A percentile compares a stretch with the other conserved stretches of the same genome.
Conservation (phyloP, 768 basidiomycete genomes). For the Tulasnella sp. region DNA sequence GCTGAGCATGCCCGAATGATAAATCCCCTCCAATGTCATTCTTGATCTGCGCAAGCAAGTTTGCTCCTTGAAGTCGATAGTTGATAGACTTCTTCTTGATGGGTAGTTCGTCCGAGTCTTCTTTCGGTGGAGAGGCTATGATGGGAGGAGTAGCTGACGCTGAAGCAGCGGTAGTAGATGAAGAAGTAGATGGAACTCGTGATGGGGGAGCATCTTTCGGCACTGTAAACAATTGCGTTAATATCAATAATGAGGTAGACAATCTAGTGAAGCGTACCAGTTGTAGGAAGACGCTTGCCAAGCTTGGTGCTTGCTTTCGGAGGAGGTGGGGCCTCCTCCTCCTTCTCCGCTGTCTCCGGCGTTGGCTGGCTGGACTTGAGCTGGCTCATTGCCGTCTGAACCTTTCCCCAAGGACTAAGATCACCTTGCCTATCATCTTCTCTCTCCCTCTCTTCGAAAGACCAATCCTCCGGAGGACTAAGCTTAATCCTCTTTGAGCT, state of each 20-base stretch:
- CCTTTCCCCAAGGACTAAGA: slow-evolving; percentile 33
- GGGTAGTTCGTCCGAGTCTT: no score
- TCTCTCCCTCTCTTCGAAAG: slow-evolving; percentile 37
- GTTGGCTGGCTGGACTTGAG: slow-evolving; percentile 52
- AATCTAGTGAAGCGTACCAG: background rate
- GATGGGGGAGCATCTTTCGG: background rate
- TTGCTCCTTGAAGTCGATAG: slow-evolving; percentile 64
- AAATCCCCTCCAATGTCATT: slow-evolving; percentile 30
- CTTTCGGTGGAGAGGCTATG: background rate
- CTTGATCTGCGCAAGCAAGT: slow-evolving; percentile 76
- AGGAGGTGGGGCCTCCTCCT: background rate
- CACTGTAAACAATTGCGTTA: background rate
- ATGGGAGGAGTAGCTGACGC: background rate
- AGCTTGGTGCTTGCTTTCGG: background rate
- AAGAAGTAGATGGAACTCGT: background rate
- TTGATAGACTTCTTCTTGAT: no score
- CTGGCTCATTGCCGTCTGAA: slow-evolving; percentile 61
- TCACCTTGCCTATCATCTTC: slow-evolving; percentile 12
- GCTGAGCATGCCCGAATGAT: background rate
- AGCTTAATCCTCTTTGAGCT: slow-evolving; percentile 73
- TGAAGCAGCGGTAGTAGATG: background rate
- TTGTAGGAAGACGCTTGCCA: background rate
- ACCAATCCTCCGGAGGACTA: slow-evolving; percentile 50
- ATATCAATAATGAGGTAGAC: background rate
- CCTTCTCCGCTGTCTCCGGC: background rate